Base-by-base conservation (phyloP, 495 filamentous ascomycete genomes). In the Aspergillus cavernicola region DNA sequence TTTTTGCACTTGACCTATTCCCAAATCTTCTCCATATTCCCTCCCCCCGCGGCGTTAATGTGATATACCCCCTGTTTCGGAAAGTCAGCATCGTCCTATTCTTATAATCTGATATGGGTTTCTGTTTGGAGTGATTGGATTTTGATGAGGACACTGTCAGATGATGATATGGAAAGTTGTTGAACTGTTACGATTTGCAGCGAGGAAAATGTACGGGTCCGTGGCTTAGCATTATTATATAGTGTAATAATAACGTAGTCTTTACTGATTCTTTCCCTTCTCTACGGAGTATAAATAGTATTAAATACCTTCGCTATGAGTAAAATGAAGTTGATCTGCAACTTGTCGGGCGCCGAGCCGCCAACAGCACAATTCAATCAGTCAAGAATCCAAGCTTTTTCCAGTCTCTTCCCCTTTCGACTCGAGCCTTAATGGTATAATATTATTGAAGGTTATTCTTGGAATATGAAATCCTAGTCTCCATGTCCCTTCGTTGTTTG, bases 401-500 rank as follows among this genome's bases (percentile, higher is more conserved):
- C 23, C 18, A 33, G 33, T 18, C 29, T 35, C 23, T 26, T 18
- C 13, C 22, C 32, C 19, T 1, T 18, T 48, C 41, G 11, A 10
- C 13, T n/a, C n/a, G n/a, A 44, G 9, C 6, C 19, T 5, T 26
- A 11, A 43, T 43, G 41, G 18, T 3, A 15, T 8, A 6, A 16
- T 43, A 18, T 6, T 3, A 43, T 28, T 16, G n/a, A 10, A 13
- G 2, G 26, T 26, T 4, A 16, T 6, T 43, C 13, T 28, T 10
- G 22, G n/a, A n/a, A n/a, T n/a, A n/a, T n/a, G n/a, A n/a, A n/a
- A n/a, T n/a, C n/a, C n/a, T 52, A 23, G 42, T 54, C 47, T 26
- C 39, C 41, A 80, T 80, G 74, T 81, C 70, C 66, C 72, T 82
- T 55, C 83, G 75, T 63, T 66, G 68, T 62, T 67, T 83, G 55